phyloP scores from a whole-genome alignment of 306 rosid species.

The Trifolium fragiferum region DNA sequence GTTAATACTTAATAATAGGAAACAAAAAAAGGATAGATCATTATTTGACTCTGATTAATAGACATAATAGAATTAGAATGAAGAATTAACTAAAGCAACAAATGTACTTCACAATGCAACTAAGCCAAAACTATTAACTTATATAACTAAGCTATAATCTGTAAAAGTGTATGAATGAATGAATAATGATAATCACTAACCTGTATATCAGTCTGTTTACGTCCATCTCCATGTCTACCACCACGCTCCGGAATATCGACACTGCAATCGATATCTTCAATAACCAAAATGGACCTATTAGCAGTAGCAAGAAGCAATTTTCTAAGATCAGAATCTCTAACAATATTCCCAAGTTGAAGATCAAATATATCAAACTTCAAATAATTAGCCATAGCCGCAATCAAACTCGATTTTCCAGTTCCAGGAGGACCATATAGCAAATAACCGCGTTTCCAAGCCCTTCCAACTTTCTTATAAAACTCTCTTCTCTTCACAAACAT shows the following conservation, averaged over 20 bases:
- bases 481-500: conserved; percentile 79
- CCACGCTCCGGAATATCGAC: conserved; percentile 71
- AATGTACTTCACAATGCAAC: not conserved
- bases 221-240: conserved; percentile 47
- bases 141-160: not conserved
- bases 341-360: conserved; percentile 66
- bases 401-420: conserved; percentile 88
- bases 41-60: not conserved
- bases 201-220: conserved; percentile 54
- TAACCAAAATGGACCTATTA: conserved; percentile 81
- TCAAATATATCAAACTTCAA: conserved; percentile 88
- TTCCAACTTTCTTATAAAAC: conserved; percentile 78
- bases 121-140: not conserved
- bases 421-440: conserved; percentile 89
- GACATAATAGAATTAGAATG: not conserved
- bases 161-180: not conserved
- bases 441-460: conserved; percentile 95
- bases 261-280: conserved; percentile 91
- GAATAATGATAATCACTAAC: conserved; percentile 26
- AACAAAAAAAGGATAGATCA: not conserved
- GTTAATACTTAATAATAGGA: not conserved
- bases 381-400: conserved; percentile 91
- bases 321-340: conserved; percentile 74
- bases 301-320: conserved; percentile 69
- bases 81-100: not conserved